Percentiles rank a stretch among this genome's conserved stretches.
Conservation (phyloP, 768 basidiomycete genomes). For the Hygrophorus pudorinus region DNA sequence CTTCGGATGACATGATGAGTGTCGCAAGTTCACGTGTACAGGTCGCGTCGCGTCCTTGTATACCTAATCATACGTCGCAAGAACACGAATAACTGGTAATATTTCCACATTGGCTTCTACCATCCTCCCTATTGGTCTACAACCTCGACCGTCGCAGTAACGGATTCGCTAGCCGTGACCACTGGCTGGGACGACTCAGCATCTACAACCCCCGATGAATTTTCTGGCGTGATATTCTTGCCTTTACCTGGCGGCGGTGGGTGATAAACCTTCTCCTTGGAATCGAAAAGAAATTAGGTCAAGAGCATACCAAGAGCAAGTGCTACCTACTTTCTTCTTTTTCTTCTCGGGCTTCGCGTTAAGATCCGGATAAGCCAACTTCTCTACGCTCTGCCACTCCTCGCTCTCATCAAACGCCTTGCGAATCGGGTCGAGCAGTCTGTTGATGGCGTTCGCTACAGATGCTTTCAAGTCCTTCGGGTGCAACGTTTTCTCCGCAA, state of each 20-base stretch:
- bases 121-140: no score
- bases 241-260: constrained; percentile 78
- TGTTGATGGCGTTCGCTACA: constrained; percentile 64
- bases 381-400: constrained; percentile 73
- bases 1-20: no score
- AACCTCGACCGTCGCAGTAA: neutral
- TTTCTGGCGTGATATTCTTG: constrained; percentile 34
- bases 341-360: constrained; percentile 49
- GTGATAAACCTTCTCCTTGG: constrained; percentile 70
- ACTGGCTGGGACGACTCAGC: no score
- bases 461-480: constrained; percentile 83
- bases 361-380: constrained; percentile 76
- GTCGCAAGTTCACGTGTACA: no score
- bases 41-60: no score
- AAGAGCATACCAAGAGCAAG: neutral
- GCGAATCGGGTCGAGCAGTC: constrained; percentile 72
- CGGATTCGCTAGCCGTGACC: no score
- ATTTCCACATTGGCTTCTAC: no score
- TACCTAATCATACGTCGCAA: no score
- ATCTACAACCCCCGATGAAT: no score
- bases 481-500: constrained; percentile 67
- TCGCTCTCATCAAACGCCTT: constrained; percentile 64
- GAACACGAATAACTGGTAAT: no score
- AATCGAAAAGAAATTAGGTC: neutral
- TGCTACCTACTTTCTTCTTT: constrained; percentile 43